Evolutionary conservation across 192 early-diverging fungal genomes (phyloP).

Genomic region (Linnemannia exigua): DNA sequence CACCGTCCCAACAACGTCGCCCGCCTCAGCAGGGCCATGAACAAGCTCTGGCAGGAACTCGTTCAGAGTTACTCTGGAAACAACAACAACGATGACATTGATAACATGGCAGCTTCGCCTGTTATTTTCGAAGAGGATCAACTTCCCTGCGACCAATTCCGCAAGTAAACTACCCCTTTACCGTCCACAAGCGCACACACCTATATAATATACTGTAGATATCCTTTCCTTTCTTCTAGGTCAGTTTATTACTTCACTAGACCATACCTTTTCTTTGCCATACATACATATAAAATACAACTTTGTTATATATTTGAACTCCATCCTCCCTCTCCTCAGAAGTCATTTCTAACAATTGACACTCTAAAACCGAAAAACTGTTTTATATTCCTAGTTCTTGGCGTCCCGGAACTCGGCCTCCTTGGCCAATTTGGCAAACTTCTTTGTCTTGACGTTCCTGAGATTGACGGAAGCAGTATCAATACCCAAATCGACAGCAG

Average conservation of each 20-base stretch:
- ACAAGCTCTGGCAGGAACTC: conserved; percentile 1
- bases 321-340: neutral
- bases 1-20: neutral
- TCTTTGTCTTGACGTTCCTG: conserved; percentile 53
- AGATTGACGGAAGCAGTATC: conserved; percentile 29
- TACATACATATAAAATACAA: conserved; percentile 4
- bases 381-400: conserved; percentile 1
- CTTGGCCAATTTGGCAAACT: conserved; percentile 51
- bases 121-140: neutral
- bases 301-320: neutral
- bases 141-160: neutral
- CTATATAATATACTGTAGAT: neutral
- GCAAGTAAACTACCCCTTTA: neutral
- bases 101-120: neutral
- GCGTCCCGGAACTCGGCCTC: conserved; percentile 36
- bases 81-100: neutral
- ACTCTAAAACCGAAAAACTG: neutral
- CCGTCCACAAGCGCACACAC: too few relatives aligned
- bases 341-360: too few relatives aligned
- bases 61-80: neutral
- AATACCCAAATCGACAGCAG: conserved; percentile 33
- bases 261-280: neutral
- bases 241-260: neutral
- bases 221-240: neutral
- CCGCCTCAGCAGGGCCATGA: neutral